phyloP scores from a whole-genome alignment of 306 rosid genomes.

The Macrotyloma uniflorum region DNA sequence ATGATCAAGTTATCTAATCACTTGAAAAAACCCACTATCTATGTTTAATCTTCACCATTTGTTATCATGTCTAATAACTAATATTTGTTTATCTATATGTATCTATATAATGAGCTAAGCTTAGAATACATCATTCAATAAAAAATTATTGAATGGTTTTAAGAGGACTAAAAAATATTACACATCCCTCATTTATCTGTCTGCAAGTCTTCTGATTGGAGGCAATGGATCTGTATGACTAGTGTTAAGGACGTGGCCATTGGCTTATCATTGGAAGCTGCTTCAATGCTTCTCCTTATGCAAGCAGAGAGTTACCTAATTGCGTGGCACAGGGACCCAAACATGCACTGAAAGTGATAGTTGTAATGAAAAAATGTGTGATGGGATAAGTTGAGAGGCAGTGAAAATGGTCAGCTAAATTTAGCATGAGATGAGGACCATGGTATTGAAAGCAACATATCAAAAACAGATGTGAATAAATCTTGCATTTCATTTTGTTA shows the following conservation, averaged over 20 bases:
- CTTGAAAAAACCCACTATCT: too few species aligned
- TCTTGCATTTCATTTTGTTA: slow-evolving; percentile 44
- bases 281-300: slow-evolving; percentile 27
- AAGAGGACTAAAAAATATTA: not conserved
- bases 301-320: slow-evolving; percentile 26
- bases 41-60: too few species aligned
- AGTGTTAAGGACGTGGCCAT: slow-evolving; percentile 32
- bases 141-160: not conserved
- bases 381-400: slow-evolving; percentile 40
- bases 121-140: too few species aligned
- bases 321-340: slow-evolving; percentile 36
- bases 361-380: slow-evolving; percentile 25
- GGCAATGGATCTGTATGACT: slow-evolving; percentile 41
- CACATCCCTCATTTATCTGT: not conserved
- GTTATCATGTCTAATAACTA: too few species aligned
- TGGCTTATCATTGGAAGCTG: slow-evolving; percentile 35
- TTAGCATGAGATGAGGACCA: slow-evolving; percentile 49
- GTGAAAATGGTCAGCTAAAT: slow-evolving; percentile 25
- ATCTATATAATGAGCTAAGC: too few species aligned
- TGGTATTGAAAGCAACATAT: slow-evolving; percentile 46
- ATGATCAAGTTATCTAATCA: too few species aligned
- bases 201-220: not conserved
- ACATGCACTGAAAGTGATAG: slow-evolving; percentile 28
- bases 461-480: slow-evolving; percentile 44
- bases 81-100: too few species aligned